A percentile compares a stretch with the other conserved stretches of the same genome.
phyloP scores from a whole-genome alignment of 495 filamentous ascomycete species.

The Penicillium canescens region DNA sequence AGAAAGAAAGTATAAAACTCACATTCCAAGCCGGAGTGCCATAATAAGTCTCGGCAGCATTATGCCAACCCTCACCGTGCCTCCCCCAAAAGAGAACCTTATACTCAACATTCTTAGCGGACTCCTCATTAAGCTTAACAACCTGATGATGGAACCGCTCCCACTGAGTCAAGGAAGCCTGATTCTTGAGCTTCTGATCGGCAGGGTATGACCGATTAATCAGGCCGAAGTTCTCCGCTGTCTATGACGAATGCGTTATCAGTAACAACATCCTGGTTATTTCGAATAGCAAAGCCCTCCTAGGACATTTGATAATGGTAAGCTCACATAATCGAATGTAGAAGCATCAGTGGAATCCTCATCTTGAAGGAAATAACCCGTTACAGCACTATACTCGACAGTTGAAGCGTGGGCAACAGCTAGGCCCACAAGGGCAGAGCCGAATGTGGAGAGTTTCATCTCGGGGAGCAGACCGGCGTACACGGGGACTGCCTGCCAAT shows the following conservation, averaged over 20 bases:
- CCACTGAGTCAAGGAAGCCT: slow-evolving; percentile 59
- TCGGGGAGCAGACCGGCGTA: slow-evolving; percentile 6
- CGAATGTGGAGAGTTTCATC: slow-evolving; percentile 33
- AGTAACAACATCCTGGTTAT: not conserved
- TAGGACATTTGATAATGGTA: too few relatives aligned
- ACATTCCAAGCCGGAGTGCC: slow-evolving; percentile 70
- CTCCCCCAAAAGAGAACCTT: slow-evolving; percentile 70
- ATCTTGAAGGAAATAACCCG: slow-evolving; percentile 73
- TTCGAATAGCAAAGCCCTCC: not conserved
- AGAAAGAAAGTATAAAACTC: slow-evolving; percentile 16
- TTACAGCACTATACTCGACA: slow-evolving; percentile 63
- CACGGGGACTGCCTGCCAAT: not conserved
- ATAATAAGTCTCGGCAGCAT: slow-evolving; percentile 63
- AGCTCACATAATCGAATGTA: slow-evolving; percentile 66
- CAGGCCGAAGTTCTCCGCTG: slow-evolving; percentile 64
- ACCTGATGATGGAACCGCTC: slow-evolving; percentile 63
- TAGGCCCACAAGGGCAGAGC: slow-evolving; percentile 22
- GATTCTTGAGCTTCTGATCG: slow-evolving; percentile 38
- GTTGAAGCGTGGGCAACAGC: slow-evolving; percentile 23
- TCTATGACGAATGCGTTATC: slow-evolving; percentile 34
- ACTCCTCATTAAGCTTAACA: slow-evolving; percentile 50
- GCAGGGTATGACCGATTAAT: slow-evolving; percentile 58
- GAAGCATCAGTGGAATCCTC: slow-evolving; percentile 58
- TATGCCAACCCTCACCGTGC: slow-evolving; percentile 73
- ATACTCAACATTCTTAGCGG: slow-evolving; percentile 51